These are phyloP conservation scores for Zygosaccharomyces pseudobailii DNA, from an alignment of 1,139 yeast genomes.

Conservation along the genomic window DNA sequence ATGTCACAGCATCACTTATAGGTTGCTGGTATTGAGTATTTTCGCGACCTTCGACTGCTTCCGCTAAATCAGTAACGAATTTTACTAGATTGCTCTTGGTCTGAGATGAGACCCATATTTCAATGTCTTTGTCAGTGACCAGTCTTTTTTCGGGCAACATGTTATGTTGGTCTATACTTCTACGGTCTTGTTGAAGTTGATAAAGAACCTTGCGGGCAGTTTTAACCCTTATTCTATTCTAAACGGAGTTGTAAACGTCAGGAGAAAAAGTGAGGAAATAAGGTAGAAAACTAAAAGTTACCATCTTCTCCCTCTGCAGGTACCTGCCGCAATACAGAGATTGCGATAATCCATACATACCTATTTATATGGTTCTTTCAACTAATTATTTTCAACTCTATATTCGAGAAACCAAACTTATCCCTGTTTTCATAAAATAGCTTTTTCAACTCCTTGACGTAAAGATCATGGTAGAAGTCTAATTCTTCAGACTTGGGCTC, in stretches of 20 bases:
- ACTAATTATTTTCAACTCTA: slow-evolving; percentile 38
- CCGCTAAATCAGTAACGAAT: slow-evolving; percentile 58
- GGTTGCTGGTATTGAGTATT: slow-evolving; percentile 44
- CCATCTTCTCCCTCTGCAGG: background rate
- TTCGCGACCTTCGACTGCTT: slow-evolving; percentile 60
- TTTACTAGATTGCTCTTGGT: slow-evolving; percentile 48
- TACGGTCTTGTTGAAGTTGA: background rate
- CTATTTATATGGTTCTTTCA: slow-evolving; percentile 3
- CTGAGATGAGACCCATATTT: slow-evolving; percentile 52
- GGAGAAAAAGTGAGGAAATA: background rate
- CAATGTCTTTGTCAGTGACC: slow-evolving; percentile 56
- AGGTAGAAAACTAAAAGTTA: no score
- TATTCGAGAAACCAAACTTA: slow-evolving; percentile 47
- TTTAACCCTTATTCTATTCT: background rate
- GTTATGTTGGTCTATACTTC: background rate
- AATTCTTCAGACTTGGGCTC: slow-evolving; percentile 48
- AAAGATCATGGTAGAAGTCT: slow-evolving; percentile 66
- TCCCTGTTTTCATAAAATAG: slow-evolving; percentile 69
- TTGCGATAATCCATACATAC: background rate
- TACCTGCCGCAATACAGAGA: background rate
- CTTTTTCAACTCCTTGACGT: slow-evolving; percentile 60
- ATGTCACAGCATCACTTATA: slow-evolving; percentile 34
- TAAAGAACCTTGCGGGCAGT: background rate
- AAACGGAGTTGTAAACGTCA: background rate
- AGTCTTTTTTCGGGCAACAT: slow-evolving; percentile 51